These are phyloP conservation scores for Nakazawaea populi DNA, from an alignment of 805 yeast genomes.

Conservation along the genomic window DNA sequence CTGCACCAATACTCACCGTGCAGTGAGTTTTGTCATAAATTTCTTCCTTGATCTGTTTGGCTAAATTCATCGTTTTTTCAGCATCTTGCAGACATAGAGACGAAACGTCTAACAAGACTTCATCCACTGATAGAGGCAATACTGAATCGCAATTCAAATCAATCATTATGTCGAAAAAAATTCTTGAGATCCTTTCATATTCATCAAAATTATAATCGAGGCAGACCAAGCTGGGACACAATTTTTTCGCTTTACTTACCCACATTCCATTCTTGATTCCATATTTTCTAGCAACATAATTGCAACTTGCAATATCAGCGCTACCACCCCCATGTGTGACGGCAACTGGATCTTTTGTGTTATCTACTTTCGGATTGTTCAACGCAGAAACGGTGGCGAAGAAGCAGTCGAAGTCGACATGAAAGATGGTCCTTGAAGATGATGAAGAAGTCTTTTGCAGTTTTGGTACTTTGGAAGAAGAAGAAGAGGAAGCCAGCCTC, in stretches of 20 bases:
- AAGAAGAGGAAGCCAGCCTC: constrained; percentile 5
- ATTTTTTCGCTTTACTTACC: constrained; percentile 56
- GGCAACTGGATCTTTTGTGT: constrained; percentile 46
- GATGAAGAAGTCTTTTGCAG: background rate
- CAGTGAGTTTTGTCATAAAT: constrained; percentile 48
- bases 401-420: constrained; percentile 91
- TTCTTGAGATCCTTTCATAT: constrained; percentile 60
- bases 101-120: constrained; percentile 70
- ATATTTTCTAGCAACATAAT: constrained; percentile 72
- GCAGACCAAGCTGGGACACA: constrained; percentile 57
- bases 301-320: constrained; percentile 89
- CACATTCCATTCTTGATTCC: constrained; percentile 93
- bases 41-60: constrained; percentile 29
- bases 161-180: constrained; percentile 56
- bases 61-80: constrained; percentile 21
- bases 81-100: constrained; percentile 13
- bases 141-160: constrained; percentile 41
- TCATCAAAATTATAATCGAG: constrained; percentile 70
- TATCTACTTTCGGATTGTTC: constrained; percentile 43
- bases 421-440: constrained; percentile 42
- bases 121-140: constrained; percentile 88
- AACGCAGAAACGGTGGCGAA: constrained; percentile 82
- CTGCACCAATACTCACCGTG: constrained; percentile 76
- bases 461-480: constrained; percentile 6
- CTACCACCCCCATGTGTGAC: constrained; percentile 55